phyloP scores from a whole-genome alignment of 441 rosid species.

The Populus trichocarpa region DNA sequence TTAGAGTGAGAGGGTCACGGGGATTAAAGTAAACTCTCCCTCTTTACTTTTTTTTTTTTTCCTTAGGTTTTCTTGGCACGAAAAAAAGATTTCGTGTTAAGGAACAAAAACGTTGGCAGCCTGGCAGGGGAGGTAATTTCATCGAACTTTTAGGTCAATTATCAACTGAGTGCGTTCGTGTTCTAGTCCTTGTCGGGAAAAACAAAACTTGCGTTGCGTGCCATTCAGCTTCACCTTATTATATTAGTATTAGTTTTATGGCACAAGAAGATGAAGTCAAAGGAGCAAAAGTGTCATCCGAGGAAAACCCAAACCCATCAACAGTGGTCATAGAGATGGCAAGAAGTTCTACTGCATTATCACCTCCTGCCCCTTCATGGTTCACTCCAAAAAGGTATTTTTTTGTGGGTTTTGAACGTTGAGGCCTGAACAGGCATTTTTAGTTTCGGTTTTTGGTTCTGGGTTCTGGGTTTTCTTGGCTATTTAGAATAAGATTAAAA shows the following conservation, averaged over 20 bases:
- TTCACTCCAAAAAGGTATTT: slow-evolving; percentile 64
- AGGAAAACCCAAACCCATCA: slow-evolving; percentile 20
- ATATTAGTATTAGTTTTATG: slow-evolving; percentile 3
- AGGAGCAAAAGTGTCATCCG: slow-evolving; percentile 19
- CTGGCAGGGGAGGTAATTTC: neutral
- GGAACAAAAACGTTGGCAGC: neutral
- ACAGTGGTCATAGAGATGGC: slow-evolving; percentile 26
- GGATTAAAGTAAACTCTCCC: neutral
- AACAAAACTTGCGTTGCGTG: neutral
- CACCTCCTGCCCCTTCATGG: slow-evolving; percentile 60
- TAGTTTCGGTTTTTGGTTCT: slow-evolving; percentile 14
- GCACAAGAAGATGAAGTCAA: slow-evolving; percentile 18
- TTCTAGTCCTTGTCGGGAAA: neutral
- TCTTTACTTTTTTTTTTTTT: neutral
- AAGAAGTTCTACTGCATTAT: slow-evolving; percentile 17
- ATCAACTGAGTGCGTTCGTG: neutral
- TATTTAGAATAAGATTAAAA: neutral
- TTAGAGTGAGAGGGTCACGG: neutral
- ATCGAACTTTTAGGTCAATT: neutral
- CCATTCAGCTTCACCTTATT: neutral
- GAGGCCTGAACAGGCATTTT: neutral
- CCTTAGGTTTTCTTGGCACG: neutral
- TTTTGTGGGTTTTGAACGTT: neutral
- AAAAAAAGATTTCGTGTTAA: neutral
- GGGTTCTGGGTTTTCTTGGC: neutral